Base-by-base conservation (phyloP, 805 yeast genomes). In the Cyberlindnera mississippiensis region DNA sequence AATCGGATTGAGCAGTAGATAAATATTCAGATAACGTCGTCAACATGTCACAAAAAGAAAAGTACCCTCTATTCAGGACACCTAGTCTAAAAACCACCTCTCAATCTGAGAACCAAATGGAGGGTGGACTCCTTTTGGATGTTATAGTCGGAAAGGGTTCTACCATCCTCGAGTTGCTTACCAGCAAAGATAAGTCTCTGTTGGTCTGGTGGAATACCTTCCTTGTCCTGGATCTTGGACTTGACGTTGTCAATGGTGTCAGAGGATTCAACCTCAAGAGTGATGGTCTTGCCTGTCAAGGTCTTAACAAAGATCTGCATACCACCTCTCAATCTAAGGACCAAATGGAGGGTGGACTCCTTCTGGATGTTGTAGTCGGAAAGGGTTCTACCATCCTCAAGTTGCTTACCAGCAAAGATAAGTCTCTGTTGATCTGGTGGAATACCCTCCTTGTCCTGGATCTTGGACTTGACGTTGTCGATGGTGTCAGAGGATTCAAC, bases 241-340 rank as follows among this genome's bases (percentile, higher is more conserved):
- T 88, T 88, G 70, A 88, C 96, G 62, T 88, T 88, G 75, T 88
- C 96, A 64, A 88, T 88, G 55, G 96, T 87, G 76, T 88, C 96
- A 45, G 95, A 86, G 49, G 96, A 87, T 72, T 88, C 96, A 57
- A 88, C 93, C 69, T 79, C 96, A 48, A 86, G 75, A 51, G 96
- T 88, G 73, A 91, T 90, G 66, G 97, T 82, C 83, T 90, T 90
- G 72, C 97, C 97, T 56, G 97, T 89, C 66, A 91, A 78, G 69
- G 97, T 89, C 78, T 91, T 90, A 69, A 91, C 96, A 75, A 90
- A 89, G 71, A 89, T 88, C 75, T 85, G 90, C 90, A 84, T 83
- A 56, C 66, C 90, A 76, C 95, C 95, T 76, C 95, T 82, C 63
- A 86, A 75, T 76, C 95, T 84, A 48, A 86, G 69, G 14, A 86